Conservation (phyloP, 2,329 filamentous ascomycete species). For the Fusarium devonianum region DNA sequence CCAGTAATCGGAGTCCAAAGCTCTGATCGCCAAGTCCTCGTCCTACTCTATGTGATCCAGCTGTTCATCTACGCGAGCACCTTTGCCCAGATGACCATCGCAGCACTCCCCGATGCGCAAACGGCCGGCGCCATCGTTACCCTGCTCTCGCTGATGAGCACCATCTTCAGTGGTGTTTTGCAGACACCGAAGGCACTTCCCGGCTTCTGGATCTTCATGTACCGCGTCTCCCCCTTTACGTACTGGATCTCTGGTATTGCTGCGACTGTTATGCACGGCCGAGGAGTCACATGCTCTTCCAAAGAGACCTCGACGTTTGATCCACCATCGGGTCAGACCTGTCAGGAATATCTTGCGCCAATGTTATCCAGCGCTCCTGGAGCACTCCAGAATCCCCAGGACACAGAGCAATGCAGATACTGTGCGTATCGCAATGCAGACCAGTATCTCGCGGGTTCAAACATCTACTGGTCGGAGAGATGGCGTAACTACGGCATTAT, state of each 20-base stretch:
- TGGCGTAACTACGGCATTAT: slow-evolving; percentile 77
- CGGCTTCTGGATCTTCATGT: slow-evolving; percentile 80
- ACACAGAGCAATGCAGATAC: slow-evolving; percentile 67
- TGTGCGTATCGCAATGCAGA: slow-evolving; percentile 70
- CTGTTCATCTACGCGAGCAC: slow-evolving; percentile 76
- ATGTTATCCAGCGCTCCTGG: slow-evolving; percentile 62
- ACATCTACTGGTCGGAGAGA: slow-evolving; percentile 59
- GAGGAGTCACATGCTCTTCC: slow-evolving; percentile 59
- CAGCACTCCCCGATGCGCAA: slow-evolving; percentile 72
- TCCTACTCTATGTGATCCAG: slow-evolving; percentile 69
- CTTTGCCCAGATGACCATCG: slow-evolving; percentile 77
- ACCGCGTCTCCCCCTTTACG: slow-evolving; percentile 70
- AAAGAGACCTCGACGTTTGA: slow-evolving; percentile 70
- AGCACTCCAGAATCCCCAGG: slow-evolving; percentile 67
- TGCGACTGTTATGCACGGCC: slow-evolving; percentile 67
- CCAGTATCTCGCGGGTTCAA: slow-evolving; percentile 59
- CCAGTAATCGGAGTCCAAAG: slow-evolving; percentile 59
- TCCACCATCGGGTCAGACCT: slow-evolving; percentile 68
- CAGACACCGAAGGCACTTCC: slow-evolving; percentile 66
- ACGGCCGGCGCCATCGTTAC: slow-evolving; percentile 71
- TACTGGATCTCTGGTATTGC: slow-evolving; percentile 75
- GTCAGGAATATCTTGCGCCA: slow-evolving; percentile 66
- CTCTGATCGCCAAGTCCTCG: slow-evolving; percentile 66
- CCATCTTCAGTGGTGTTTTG: slow-evolving; percentile 71
- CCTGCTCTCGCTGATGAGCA: slow-evolving; percentile 63